A percentile compares a stretch with the other conserved stretches of the same genome.
phyloP scores from a whole-genome alignment of 371 early-diverging fungal genomes.

The Actinomucor elegans region DNA sequence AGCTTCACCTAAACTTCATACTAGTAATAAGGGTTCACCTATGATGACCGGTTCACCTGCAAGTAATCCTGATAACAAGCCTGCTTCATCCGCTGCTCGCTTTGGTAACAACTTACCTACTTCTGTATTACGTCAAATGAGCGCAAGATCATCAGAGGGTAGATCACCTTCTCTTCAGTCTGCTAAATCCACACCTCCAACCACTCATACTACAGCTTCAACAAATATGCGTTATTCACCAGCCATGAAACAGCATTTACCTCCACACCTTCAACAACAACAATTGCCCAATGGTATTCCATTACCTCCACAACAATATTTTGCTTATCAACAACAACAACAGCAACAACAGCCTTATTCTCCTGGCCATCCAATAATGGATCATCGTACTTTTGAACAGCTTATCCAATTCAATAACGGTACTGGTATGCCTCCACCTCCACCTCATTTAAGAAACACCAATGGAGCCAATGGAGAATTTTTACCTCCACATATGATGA shows the following conservation, averaged over 20 bases:
- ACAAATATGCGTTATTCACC: conserved; percentile 4
- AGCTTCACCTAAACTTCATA: neutral
- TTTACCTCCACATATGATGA: conserved; percentile 33
- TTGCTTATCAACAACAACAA: conserved; percentile 5
- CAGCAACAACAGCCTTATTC: conserved; percentile 13
- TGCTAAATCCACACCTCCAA: conserved; percentile 15
- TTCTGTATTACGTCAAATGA: conserved; percentile 66
- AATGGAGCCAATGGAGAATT: conserved; percentile 17
- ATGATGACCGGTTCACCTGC: conserved; percentile 9
- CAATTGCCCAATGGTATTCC: conserved; percentile 1
- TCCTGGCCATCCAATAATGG: conserved; percentile 24
- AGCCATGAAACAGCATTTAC: conserved; percentile 3
- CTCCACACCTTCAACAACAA: conserved; percentile 7
- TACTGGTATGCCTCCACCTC: conserved; percentile 5
- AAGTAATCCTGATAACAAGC: conserved; percentile 1
- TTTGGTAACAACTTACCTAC: conserved; percentile 69
- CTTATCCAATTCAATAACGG: conserved; percentile 7
- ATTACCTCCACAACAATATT: conserved; percentile 8
- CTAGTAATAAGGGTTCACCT: conserved; percentile 1
- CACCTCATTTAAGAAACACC: conserved; percentile 6
- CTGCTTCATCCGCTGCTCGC: conserved; percentile 19
- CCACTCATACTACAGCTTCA: conserved; percentile 1
- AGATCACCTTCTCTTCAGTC: conserved; percentile 35
- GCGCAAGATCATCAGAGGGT: conserved; percentile 49
- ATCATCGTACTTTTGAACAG: conserved; percentile 18